Base-by-base conservation (phyloP, 768 basidiomycete species). In the Hypsizygus marmoreus region DNA sequence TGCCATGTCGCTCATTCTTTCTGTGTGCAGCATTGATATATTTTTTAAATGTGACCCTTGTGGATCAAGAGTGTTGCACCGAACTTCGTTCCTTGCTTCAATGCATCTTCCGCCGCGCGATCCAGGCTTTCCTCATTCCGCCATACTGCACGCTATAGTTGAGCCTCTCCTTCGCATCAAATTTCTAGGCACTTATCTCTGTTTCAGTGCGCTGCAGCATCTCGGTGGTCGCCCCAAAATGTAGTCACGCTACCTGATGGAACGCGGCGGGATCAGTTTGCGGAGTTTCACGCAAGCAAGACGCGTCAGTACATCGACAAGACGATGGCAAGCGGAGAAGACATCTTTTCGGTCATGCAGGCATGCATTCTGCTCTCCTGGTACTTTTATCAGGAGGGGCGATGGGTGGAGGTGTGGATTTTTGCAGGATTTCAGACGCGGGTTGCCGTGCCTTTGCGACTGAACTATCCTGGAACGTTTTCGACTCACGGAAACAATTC, bases 21-120 rank as follows among this genome's bases (percentile, higher is more conserved):
- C 30, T 45, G 30, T 35, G 38, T 49, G 11, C 55, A 93, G 90
- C 50, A 80, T 95, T 59, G 89, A 93, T 26, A 73, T 88, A 9
- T 97, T 93, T 68, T 97, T 95, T 66, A 81, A 81, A 60, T 86
- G 84, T 56, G 91, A 94, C 62, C 91, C 92, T 32, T 91, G 90
- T 58, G 83, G 88, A 35, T 86, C 91, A 19, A 80, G 89, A 35
- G 82, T 95, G 40, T 71, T 97, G 26, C 91, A 95, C 61, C 80
- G 82, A 8, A 80, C 85, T 10, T 84, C 87, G 7, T 90, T 97
- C 63, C 66, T 92, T 19, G 76, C 87, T 12, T 85, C 89, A 3
- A 77, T 95, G 77, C 80, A 79, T 53, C 70, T 93, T 34, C 81
- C 90, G 39, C 91, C 94, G 3, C 77, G 80, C 45, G 88, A 92